Base-by-base conservation (phyloP, 2,329 filamentous ascomycete genomes). In the Colletotrichum sidae region DNA sequence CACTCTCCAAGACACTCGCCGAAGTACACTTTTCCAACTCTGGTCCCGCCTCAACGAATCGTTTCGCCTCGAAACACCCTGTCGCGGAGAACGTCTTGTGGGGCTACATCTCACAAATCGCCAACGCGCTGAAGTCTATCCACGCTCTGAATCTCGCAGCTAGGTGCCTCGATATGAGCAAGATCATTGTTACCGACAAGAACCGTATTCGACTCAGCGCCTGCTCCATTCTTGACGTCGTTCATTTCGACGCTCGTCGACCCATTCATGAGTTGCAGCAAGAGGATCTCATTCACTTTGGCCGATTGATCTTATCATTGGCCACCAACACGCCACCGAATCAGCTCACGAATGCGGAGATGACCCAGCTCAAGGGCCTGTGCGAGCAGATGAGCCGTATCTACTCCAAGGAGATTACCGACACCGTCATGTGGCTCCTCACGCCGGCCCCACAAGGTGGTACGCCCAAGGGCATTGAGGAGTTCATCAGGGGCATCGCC, bases 71-170 rank as follows among this genome's bases (percentile, higher is more conserved):
- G 71, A 86, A 79, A 73, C 70, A 78, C 1, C 76, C 81, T 3
- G 78, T 94, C 25, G 78, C 87, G 2, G 95, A 98, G 76, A 87
- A 89, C 60, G 84, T 93, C 1, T 79, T 99, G 2, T 99, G 96
- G 96, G 88, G 89, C 49, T 99, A 98, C 75, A 88, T 97, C 66
- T 91, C 94, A 6, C 96, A 99, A 76, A 90, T 99, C 67, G 90
- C 93, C 44, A 96, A 92, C 69, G 96, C 93, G 1, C 81, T 99
- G 41, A 95, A 93, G 74, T 87, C 92, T 0, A 95, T 99, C 44
- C 96, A 99, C 74, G 84, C 86, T 11, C 87, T 86, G 60, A 92
- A 92, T 17, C 83, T 98, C 45, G 95, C 96, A 25, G 95, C 94
- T 42, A 88, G 94, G 53, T 91, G 95, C 56, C 88, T 99, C 50